Base-by-base conservation (phyloP, 2,329 filamentous ascomycete genomes). In the Grosmannia serpens region DNA sequence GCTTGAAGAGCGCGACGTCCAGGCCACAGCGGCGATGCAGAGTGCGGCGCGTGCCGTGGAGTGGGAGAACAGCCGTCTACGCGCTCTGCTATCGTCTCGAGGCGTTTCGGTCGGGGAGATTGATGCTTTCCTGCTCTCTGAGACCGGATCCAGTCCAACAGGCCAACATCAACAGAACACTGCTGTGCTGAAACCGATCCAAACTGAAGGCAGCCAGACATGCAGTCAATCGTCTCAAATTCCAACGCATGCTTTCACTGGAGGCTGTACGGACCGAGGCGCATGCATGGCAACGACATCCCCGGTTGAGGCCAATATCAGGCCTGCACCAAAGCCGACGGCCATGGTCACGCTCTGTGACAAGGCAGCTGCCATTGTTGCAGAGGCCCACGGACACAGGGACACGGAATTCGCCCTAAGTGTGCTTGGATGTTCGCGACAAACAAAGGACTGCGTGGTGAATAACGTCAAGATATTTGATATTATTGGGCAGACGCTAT, bases 21-120 rank as follows among this genome's bases (percentile, higher is more conserved):
- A 74, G 58, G 80, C 79, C 5, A 77, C 76, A 3, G 64, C 76
- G 13, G 76, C 79, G 65, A 78, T 83, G 75, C 80, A 83, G 66
- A 71, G 70, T 31, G 77, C 76, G 1, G 79, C 80, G 6, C 73
- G 77, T 26, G 70, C 68, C 58, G 77, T 82, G 22, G 75, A 73
- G 20, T 64, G 72, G 33, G 76, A 79, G 63, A 83, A 82, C 61
- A 68, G 68, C 54, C 66, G 72, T 33, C 67, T 82, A 29, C 70
- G 75, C 17, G 68, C 69, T 46, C 68, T 64, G 11, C 58, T 64
- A 1, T 53, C 59, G 15, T 44, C 15, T 0, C 51, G 47, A 11
- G 62, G 62, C n/a, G 47, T 64, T 2, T 11, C 55, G 1, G 27
- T 29, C 17, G 57, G 29, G 10, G 53, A 62, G 29, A 35, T 63